These are phyloP conservation scores for Aspergillus mulundensis DNA, from an alignment of 495 filamentous ascomycete species.

Conservation along the genomic window DNA sequence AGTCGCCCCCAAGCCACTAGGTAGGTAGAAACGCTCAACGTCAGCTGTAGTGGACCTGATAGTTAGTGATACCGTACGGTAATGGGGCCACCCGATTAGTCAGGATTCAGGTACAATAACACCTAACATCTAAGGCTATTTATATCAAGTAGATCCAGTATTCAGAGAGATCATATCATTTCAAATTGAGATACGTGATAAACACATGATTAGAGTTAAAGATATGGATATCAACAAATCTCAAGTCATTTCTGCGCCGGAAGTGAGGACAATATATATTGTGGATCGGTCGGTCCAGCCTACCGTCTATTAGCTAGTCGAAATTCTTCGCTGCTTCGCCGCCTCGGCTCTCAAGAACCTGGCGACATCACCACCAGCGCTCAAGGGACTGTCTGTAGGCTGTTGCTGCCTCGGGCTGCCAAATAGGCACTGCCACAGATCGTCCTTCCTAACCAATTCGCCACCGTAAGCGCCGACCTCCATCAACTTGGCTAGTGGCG, in stretches of 20 bases:
- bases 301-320: background rate
- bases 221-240: background rate
- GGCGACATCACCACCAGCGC: conserved; percentile 38
- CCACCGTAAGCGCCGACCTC: conserved; percentile 66
- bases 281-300: background rate
- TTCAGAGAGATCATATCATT: background rate
- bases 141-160: no score
- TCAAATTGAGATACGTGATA: background rate
- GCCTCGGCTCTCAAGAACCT: conserved; percentile 46
- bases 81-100: conserved; percentile 9
- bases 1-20: background rate
- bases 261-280: background rate
- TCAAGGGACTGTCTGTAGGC: conserved; percentile 13
- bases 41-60: conserved; percentile 12
- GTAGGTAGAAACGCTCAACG: conserved; percentile 14
- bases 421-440: conserved; percentile 90
- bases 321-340: conserved; percentile 34
- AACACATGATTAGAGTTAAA: background rate
- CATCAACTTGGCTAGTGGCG: conserved; percentile 62
- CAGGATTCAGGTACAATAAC: conserved; percentile 4
- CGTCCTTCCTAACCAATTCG: conserved; percentile 72
- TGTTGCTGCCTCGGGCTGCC: conserved; percentile 37
- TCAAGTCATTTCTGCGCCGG: background rate
- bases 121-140: background rate
- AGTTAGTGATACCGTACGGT: background rate